phyloP scores from a whole-genome alignment of 768 basidiomycete genomes.

The Boletellus ananiceps region DNA sequence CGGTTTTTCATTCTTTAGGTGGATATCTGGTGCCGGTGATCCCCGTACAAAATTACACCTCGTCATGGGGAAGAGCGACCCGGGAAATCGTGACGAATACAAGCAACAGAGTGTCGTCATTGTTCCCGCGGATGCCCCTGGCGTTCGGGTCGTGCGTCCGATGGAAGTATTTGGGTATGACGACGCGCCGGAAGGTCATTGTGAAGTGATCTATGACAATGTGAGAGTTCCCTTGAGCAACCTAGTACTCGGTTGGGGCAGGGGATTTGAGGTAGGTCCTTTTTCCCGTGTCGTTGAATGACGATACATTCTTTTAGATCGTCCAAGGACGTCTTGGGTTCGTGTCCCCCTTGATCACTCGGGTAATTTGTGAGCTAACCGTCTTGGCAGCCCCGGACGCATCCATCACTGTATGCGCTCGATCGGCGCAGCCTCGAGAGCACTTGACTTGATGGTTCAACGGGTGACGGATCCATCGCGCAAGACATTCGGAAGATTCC shows the following conservation, averaged over 20 bases:
- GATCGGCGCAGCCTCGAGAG: conserved; percentile 80
- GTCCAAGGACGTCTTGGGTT: conserved; percentile 95
- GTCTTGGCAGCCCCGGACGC: conserved; percentile 69
- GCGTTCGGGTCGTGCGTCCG: conserved; percentile 85
- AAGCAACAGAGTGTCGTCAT: conserved; percentile 91
- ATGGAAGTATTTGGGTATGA: conserved; percentile 94
- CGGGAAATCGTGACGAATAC: conserved; percentile 70
- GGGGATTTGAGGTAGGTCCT: conserved; percentile 77
- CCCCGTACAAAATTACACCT: conserved; percentile 86
- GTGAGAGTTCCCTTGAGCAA: conserved; percentile 84
- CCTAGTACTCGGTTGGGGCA: conserved; percentile 88
- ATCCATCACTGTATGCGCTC: conserved; percentile 98
- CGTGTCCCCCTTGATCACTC: conserved; percentile 14
- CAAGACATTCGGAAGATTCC: conserved; percentile 91
- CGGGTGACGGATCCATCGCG: conserved; percentile 88
- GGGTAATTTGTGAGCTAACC: neutral
- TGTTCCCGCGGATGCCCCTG: conserved; percentile 83
- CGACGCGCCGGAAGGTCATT: conserved; percentile 95
- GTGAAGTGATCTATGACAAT: conserved; percentile 91
- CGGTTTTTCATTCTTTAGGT: conserved; percentile 46
- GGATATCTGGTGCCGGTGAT: conserved; percentile 96
- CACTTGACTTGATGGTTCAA: conserved; percentile 83
- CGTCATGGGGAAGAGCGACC: conserved; percentile 93
- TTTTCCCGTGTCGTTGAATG: neutral
- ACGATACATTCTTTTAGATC: conserved; percentile 43